Percentiles rank a stretch among this genome's conserved stretches.
phyloP scores from a whole-genome alignment of 495 filamentous ascomycete genomes.

The Cairneyella variabilis region DNA sequence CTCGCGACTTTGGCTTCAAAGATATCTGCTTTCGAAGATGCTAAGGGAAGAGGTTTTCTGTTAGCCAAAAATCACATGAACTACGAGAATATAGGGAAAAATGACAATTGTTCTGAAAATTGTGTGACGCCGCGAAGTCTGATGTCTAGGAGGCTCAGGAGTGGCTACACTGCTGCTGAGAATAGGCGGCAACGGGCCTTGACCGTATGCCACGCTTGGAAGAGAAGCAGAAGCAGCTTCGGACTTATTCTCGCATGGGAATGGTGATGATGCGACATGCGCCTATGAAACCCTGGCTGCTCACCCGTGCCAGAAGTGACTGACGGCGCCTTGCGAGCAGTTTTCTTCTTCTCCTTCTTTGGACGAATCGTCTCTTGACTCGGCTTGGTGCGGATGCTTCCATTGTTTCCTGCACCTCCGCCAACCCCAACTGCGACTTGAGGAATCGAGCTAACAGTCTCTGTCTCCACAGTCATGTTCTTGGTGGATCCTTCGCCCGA shows the following conservation, averaged over 20 bases:
- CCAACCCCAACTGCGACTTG: constrained; percentile 74
- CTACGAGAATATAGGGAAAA: constrained; percentile 14
- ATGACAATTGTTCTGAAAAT: no score
- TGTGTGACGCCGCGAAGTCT: no score
- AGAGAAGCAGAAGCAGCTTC: constrained; percentile 28
- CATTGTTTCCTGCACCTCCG: constrained; percentile 59
- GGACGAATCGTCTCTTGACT: constrained; percentile 93
- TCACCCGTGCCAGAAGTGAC: constrained; percentile 70
- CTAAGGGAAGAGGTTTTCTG: constrained; percentile 47
- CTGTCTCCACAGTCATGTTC: constrained; percentile 98
- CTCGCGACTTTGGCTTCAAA: constrained; percentile 96
- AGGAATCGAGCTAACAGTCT: constrained; percentile 88
- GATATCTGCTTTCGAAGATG: constrained; percentile 95
- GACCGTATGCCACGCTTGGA: constrained; percentile 30
- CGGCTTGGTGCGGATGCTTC: constrained; percentile 78
- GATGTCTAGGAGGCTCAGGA: constrained; percentile 14
- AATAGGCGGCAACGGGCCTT: constrained; percentile 30
- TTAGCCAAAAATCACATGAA: constrained; percentile 52
- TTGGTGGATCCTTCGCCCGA: constrained; percentile 68
- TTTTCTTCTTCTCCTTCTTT: constrained; percentile 82
- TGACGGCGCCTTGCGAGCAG: constrained; percentile 66
- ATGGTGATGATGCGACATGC: constrained; percentile 31
- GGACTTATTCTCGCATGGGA: constrained; percentile 24
- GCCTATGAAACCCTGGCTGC: constrained; percentile 34
- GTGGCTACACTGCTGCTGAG: constrained; percentile 13